Base-by-base conservation (phyloP, 192 early-diverging fungal genomes). In the Backusella tuberculispora region DNA sequence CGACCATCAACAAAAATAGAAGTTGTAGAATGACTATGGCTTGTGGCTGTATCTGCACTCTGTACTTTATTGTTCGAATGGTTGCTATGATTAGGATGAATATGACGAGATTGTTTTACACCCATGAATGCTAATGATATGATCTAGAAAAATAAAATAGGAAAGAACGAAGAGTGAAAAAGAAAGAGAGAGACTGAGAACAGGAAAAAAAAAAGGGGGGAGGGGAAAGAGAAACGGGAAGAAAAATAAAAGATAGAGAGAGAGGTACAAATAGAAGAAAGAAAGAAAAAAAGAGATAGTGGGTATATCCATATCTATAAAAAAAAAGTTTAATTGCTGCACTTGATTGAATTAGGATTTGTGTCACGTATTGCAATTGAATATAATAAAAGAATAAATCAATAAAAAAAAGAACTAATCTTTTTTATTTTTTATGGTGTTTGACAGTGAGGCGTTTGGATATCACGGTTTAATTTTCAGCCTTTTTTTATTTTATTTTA, bases 1-100 rank as follows among this genome's bases (percentile, higher is more conserved):
- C 78, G 69, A 17, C 78, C 78, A 26, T 76, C 69, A 37, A 80
- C 44, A 1, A 73, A 47, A 21, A 72, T 8, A 15, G 71, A 56
- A 12, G 48, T 17, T 63, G 71, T 41, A 21, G 71, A 63, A 21
- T 19, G 66, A 42, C 21, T 50, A 19, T 50, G 48, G 48, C n/a
- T 60, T 60, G 66, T 42, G 40, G 12, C 8, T 42, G 40, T 42
- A 43, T 38, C 37, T 21, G n/a, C 10, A 42, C n/a, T 43, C 21
- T 19, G 38, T 15, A 13, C n/a, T 38, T 40, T 41, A 70, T 70
- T 45, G 44, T 70, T 70, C 46, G 69, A 24, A 2, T 70, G 42
- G 2, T 26, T 60, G 50, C 19, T 53, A 6, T 3, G 29, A 34
- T 2, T 34, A 34, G n/a, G 53, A 26, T 26, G 53, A 19, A 60